Base-by-base conservation (phyloP, 169 alveolate species). In the Babesia caballi region DNA sequence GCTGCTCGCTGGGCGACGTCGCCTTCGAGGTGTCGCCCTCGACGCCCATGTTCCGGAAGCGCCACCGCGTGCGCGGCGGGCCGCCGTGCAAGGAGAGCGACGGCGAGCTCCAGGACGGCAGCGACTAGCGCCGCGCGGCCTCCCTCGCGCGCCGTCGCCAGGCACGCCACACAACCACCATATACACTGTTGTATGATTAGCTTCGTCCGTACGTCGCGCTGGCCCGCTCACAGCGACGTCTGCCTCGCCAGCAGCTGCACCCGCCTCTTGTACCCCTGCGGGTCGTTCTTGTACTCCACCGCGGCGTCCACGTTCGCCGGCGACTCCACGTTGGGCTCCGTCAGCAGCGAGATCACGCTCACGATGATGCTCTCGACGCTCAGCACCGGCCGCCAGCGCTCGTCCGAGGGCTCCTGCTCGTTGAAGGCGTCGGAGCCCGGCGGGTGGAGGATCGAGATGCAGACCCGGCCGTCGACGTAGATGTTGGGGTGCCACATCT, bases 401-500 rank as follows among this genome's bases (percentile, higher is more conserved):
- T 97, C 99, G 53, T 96, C 98, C n/a, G 99, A 96, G 1, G 92
- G 90, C 88, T 96, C 99, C 74, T 95, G 97, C 58, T 92, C 96
- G 91, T 96, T 97, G 84, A 91, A 93, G 46, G 84, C 83, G 83
- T 97, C 99, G 21, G 89, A 85, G 21, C 99, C 99, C 15, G 99
- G 98, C 11, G 98, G 96, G 75, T 96, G 99, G 28, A 97, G 91
- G 65, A 97, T 97, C 12, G 98, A 94, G 46, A 97, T 97, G 87
- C 99, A 97, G 12, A 96, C 99, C 66, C 90, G 85, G n/a, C 99
- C 98, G 83, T 93, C 98, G 21, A 97, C 95, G 59, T 63, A 82
- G 46, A 85, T 94, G 90, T 96, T 97, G 15, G 99, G 99, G 73
- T 96, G 99, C 98, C 98, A 97, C 98, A 97, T 95, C 82, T 95